Evolutionary conservation across 345 rosid species (phyloP), one percentile per base, ranked within the genome.

Genomic region (Populus euphratica): DNA sequence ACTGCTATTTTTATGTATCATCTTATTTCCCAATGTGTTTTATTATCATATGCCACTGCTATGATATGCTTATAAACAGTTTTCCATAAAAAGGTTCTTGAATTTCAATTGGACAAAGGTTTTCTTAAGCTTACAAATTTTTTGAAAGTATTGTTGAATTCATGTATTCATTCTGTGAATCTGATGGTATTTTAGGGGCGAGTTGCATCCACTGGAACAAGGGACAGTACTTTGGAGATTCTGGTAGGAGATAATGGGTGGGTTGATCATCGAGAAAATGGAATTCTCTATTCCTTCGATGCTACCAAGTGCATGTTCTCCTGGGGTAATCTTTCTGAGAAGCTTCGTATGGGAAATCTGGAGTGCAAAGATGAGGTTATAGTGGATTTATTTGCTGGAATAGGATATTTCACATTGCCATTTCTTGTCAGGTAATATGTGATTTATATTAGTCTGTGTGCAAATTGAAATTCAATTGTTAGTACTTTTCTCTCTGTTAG

Each of bases 321-420:
- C 23, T 95, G 98, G 97, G 99, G 99, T 7, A 95, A 95, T 88
- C 99, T 93, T 74, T 93, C 97, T 14, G 99, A 93, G 86, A 95
- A 95, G 90, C 89, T 92, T 80, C 97, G 98, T 18, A 91, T 95
- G 94, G 97, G 87, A 68, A 65, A 79, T 73, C 81, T 89, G 85
- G 84, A 84, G 67, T 95, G 97, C 69, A 74, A 75, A 84, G 83
- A 86, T 77, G 94, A 91, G 75, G 90, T 90, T 80, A 83, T 93
- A 61, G 97, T 91, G 78, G 99, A 93, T 84, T 78, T 95, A 44
- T 93, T 95, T 81, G 91, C 99, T 81, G 99, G 99, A 82, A 92
- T 95, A 79, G 97, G 98, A 81, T 95, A 92, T 79, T 92, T 93
- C 79, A 88, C 86, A 69, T 84, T 93, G 82, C 98, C 99, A 47